A percentile compares a stretch with the other conserved stretches of the same genome.
Evolutionary conservation across 768 basidiomycete genomes (phyloP).

Genomic region (Kwoniella heveanensis): DNA sequence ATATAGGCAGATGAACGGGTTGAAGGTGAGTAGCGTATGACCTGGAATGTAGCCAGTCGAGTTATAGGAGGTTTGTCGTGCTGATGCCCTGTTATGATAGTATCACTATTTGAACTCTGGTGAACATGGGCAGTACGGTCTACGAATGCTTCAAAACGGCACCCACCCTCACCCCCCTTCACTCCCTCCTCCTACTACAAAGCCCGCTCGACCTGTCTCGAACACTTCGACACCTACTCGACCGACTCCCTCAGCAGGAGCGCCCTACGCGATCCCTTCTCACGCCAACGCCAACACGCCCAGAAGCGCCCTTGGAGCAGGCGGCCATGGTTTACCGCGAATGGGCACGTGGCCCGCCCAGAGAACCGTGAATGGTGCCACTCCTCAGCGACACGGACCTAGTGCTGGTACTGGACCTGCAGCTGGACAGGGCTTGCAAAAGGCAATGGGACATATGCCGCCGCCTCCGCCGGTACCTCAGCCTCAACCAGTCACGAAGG

Average conservation of each 20-base stretch:
- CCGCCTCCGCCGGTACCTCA: constrained; percentile 11
- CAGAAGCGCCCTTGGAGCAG: constrained; percentile 13
- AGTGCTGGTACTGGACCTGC: neutral
- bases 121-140: constrained; percentile 87
- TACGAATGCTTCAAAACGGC: constrained; percentile 71
- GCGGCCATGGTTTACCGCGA: constrained; percentile 23
- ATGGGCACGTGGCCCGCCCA: constrained; percentile 37
- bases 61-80: constrained; percentile 1
- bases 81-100: constrained; percentile 14
- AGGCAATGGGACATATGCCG: neutral
- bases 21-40: constrained; percentile 62
- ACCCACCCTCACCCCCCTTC: constrained; percentile 56
- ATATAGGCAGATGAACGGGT: constrained; percentile 99
- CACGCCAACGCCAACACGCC: constrained; percentile 13
- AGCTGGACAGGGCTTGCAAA: neutral
- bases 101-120: constrained; percentile 98
- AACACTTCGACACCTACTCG: constrained; percentile 11
- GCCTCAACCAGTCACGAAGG: constrained; percentile 35
- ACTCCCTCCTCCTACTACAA: constrained; percentile 21
- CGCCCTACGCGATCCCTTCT: constrained; percentile 29
- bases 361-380: constrained; percentile 7
- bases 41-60: too few species aligned
- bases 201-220: constrained; percentile 7
- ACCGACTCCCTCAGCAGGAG: constrained; percentile 14
- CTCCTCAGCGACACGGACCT: neutral